Evolutionary conservation across 306 rosid genomes (phyloP), one percentile per base, ranked within the genome.

Genomic region (Vigna hirtella): DNA sequence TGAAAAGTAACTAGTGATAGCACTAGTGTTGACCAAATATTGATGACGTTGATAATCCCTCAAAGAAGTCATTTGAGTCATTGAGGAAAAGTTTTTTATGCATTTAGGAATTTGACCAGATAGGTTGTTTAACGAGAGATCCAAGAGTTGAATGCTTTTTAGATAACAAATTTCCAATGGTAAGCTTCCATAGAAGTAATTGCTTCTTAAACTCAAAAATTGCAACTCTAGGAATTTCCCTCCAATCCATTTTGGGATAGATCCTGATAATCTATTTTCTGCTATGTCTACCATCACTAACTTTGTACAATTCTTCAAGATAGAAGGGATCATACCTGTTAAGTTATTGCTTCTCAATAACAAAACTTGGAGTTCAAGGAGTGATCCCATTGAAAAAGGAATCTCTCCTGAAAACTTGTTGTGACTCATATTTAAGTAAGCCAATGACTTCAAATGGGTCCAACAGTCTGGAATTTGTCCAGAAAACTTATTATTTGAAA

Each of bases 371-470:
- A 81, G 73, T 5, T 69, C 10, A 17, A 7, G 52, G 6, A 70
- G 53, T 1, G 81, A 69, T 38, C 85, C 85, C 49, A 81, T 3
- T 13, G 81, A 61, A 10, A 45, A 0, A 13, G 81, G 81, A 76
- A 76, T 28, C 22, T 7, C 3, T 6, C 66, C 66, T 2, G 17
- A 50, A 14, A 71, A 38, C 2, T 49, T 61, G 1, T 79, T 79
- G 0, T 63, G 5, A 63, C 78, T 79, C 26, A 79, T 15, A n/a
- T 72, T 45, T 1, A 79, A 20, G 51, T 62, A 63, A 8, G 1
- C 4, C 16, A 73, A 9, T 66, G 75, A 52, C 7, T 24, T 63
- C 20, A 79, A 63, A 52, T 9, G 6, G 6, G 14, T 53, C 73
- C 66, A 63, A 16, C 68, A 63, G 9, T 63, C 14, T 0, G 68